Percentiles rank a stretch among this genome's conserved stretches.
These are phyloP conservation scores for Podospora fimiseda DNA, from an alignment of 495 filamentous ascomycete genomes.

Conservation along the genomic window DNA sequence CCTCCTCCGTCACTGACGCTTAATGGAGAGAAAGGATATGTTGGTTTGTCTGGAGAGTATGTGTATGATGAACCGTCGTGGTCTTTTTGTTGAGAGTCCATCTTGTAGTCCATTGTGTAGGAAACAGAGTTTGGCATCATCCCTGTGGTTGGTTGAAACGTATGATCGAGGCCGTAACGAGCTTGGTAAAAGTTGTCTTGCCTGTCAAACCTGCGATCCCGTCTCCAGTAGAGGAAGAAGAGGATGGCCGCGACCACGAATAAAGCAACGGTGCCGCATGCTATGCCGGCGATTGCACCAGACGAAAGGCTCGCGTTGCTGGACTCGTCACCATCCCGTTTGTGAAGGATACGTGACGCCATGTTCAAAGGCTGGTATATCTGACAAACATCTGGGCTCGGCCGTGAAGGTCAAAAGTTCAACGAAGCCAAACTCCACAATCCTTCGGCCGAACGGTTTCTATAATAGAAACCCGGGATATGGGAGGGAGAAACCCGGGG, in stretches of 20 bases:
- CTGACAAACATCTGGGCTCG: not conserved
- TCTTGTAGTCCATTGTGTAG: constrained; percentile 31
- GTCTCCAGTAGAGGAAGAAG: constrained; percentile 38
- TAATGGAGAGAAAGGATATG: constrained; percentile 14
- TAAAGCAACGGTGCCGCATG: constrained; percentile 30
- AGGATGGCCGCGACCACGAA: constrained; percentile 33
- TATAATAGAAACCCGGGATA: constrained; percentile 9
- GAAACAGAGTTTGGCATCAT: constrained; percentile 6
- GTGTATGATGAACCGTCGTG: constrained; percentile 21
- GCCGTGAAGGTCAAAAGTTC: not conserved
- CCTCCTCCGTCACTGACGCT: constrained; percentile 14
- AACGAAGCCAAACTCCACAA: constrained; percentile 10
- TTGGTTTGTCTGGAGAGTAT: constrained; percentile 17
- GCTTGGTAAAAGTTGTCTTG: constrained; percentile 13
- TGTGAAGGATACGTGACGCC: constrained; percentile 19
- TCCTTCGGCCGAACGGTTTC: constrained; percentile 3
- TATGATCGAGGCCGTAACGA: too few species aligned
- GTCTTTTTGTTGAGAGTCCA: constrained; percentile 18
- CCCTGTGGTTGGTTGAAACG: constrained; percentile 8
- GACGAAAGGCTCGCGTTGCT: constrained; percentile 27
- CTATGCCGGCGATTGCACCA: constrained; percentile 43
- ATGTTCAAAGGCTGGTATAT: constrained; percentile 3
- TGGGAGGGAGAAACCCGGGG: not conserved
- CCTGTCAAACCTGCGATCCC: constrained; percentile 26
- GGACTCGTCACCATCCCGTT: constrained; percentile 16